Evolutionary conservation across 768 basidiomycete genomes (phyloP), one percentile per base, ranked within the genome.

Genomic region (Lyophyllum semitale): DNA sequence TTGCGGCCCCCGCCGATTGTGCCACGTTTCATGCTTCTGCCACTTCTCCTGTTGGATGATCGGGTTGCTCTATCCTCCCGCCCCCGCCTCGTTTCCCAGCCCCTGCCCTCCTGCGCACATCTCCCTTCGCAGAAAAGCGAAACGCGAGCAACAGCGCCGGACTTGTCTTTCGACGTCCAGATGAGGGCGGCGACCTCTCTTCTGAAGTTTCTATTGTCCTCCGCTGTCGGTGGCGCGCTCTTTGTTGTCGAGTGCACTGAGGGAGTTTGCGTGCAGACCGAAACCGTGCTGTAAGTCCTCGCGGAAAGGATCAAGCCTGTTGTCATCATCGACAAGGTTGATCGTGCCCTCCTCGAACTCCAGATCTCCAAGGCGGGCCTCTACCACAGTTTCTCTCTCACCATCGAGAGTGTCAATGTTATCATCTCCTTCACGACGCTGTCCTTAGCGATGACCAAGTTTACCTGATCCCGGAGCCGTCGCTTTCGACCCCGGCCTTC

Each of bases 161-260:
- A n/a, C n/a, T n/a, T n/a, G n/a, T n/a, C n/a, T n/a, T n/a, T n/a
- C n/a, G n/a, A n/a, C n/a, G n/a, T n/a, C n/a, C n/a, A n/a, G n/a
- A n/a, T n/a, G n/a, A n/a, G n/a, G n/a, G n/a, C 85, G 97, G 98
- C 73, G 96, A 99, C 73, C 98, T 99, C 83, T 98, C 96, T 27
- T 98, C 96, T 51, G 96, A 99, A 75, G 97, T 98, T 67, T 98
- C 97, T 2, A 97, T 97, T 59, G 95, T 97, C 63, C 93, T 99
- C 70, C 97, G 97, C 98, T 71, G 98, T 96, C 59, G 96, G 98
- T 64, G 96, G 96, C 83, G 96, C 96, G 55, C 89, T 99, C 64
- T 96, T 99, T 66, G 97, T 98, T 73, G 97, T 99, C 68, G 96
- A 98, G 77, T 97, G 94, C 76, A 88, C 98, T 66, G 96, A 98